Evolutionary conservation across 768 basidiomycete species (phyloP).

Genomic region (Dioszegia hungarica): DNA sequence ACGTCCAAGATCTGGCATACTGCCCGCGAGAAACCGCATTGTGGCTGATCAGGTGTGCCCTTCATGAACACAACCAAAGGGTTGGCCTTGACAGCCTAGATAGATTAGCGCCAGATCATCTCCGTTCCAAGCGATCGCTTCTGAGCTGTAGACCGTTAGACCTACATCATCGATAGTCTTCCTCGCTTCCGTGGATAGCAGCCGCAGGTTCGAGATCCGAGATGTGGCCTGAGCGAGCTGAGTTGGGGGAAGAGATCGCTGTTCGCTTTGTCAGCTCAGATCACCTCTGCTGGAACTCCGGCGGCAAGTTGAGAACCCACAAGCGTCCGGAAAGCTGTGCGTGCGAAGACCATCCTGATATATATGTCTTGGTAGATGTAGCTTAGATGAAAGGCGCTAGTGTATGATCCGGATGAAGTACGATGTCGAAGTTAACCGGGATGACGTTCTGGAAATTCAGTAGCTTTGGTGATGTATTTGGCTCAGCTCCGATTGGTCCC

Average conservation of each 20-base stretch:
- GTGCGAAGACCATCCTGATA: slow-evolving; percentile 39
- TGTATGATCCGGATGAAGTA: too few species aligned
- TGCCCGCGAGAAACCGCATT: slow-evolving; percentile 94
- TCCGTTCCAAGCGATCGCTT: not conserved
- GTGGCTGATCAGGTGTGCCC: slow-evolving; percentile 75
- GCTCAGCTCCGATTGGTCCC: slow-evolving; percentile 11
- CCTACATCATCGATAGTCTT: slow-evolving; percentile 47
- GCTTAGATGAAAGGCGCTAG: not conserved
- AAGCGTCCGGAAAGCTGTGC: slow-evolving; percentile 40
- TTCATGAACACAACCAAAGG: slow-evolving; percentile 99
- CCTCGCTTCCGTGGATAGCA: slow-evolving; percentile 40
- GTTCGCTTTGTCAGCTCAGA: slow-evolving; percentile 15
- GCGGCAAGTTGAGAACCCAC: too few species aligned
- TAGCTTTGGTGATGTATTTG: too few species aligned
- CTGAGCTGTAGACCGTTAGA: not conserved
- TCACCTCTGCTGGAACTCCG: not conserved
- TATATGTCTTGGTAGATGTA: not conserved
- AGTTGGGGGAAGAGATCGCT: slow-evolving; percentile 42
- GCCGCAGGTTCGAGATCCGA: slow-evolving; percentile 30
- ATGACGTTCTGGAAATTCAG: too few species aligned
- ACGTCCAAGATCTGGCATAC: slow-evolving; percentile 81
- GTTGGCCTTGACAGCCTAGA: slow-evolving; percentile 61
- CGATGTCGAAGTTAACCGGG: too few species aligned
- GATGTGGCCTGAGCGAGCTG: slow-evolving; percentile 37
- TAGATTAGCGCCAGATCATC: not conserved